Conservation (phyloP, 306 rosid genomes). For the Dryas drummondii region DNA sequence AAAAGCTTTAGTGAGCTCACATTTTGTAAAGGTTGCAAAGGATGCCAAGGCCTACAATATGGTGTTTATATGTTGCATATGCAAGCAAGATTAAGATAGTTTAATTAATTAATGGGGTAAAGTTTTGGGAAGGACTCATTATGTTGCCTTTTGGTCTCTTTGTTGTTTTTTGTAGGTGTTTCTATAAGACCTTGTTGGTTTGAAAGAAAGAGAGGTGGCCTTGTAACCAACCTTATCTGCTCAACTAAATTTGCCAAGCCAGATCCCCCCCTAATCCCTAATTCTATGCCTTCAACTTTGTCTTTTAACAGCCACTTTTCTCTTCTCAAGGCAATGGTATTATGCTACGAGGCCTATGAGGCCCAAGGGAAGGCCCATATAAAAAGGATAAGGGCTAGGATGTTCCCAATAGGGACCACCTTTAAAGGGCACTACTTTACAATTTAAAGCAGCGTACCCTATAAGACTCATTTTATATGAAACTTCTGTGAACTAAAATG, state of each 20-base stretch:
- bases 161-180: background rate
- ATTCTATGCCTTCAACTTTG: constrained; percentile 2
- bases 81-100: no score
- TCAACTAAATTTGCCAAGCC: constrained; percentile 8
- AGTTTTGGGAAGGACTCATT: no score
- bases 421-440: background rate
- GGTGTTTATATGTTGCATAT: no score
- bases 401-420: background rate
- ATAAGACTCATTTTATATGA: background rate
- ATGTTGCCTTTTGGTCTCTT: background rate
- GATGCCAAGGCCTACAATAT: no score
- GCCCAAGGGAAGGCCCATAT: background rate
- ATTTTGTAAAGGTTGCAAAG: background rate
- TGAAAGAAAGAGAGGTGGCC: background rate
- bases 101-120: no score
- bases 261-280: background rate
- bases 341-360: background rate
- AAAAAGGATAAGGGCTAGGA: background rate
- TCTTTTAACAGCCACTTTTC: background rate
- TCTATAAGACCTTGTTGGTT: background rate
- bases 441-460: background rate
- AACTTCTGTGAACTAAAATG: background rate
- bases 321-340: background rate
- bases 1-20: background rate
- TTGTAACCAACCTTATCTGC: constrained; percentile 19